Conservation (phyloP, 2,329 filamentous ascomycete genomes). For the Microdochium paspali region DNA sequence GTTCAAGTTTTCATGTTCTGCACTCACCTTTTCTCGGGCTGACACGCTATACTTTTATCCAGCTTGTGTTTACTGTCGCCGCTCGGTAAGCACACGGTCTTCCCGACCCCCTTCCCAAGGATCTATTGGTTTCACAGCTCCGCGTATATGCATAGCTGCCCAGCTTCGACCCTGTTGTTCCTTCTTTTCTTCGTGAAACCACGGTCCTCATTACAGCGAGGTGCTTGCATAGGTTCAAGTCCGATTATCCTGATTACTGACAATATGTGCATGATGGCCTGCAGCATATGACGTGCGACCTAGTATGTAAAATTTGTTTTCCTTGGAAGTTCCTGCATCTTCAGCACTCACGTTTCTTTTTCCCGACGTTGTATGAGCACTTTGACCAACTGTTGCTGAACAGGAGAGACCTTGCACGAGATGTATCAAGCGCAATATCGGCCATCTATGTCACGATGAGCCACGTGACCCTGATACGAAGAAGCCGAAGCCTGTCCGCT, state of each 20-base stretch:
- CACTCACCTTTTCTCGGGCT: conserved; percentile 20
- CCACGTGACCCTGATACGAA: conserved; percentile 77
- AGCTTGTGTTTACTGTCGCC: conserved; percentile 84
- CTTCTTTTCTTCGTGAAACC: conserved; percentile 4
- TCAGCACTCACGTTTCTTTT: conserved; percentile 4
- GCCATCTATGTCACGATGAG: conserved; percentile 96
- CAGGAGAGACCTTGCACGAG: conserved; percentile 93
- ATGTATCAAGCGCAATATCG: conserved; percentile 98
- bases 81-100: conserved; percentile 62
- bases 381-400: conserved; percentile 20
- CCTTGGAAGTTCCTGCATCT: conserved; percentile 14
- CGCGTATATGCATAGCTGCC: conserved; percentile 12
- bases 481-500: conserved; percentile 55
- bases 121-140: conserved; percentile 21
- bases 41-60: conserved; percentile 29
- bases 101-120: conserved; percentile 16
- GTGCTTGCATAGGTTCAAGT: conserved; percentile 4
- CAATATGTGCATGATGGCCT: conserved; percentile 27
- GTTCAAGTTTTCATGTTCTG: conserved; percentile 11
- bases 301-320: conserved; percentile 51
- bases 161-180: conserved; percentile 4
- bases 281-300: conserved; percentile 89
- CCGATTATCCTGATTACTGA: conserved; percentile 30
- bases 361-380: conserved; percentile 22
- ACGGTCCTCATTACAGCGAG: conserved; percentile 1